Base-by-base conservation (phyloP, 2,329 filamentous ascomycete species). In the Hysterium pulicare region DNA sequence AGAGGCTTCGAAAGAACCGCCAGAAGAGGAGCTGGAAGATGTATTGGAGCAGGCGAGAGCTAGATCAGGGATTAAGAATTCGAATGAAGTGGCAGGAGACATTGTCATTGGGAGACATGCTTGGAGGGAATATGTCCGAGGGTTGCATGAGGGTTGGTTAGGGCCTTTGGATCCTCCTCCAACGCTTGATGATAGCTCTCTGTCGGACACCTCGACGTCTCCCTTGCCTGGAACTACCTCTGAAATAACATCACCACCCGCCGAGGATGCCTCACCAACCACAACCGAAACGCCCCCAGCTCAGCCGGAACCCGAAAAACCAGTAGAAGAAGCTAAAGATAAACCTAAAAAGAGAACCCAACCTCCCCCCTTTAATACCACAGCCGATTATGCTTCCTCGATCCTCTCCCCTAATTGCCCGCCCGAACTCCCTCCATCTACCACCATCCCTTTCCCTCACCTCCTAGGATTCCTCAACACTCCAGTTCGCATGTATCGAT, bases 71-170 rank as follows among this genome's bases (percentile, higher is more conserved):
- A 79, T 91, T 8, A 75, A 73, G 20, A 82, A 87, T 24, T 91
- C 85, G 59, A 75, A 83, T 3, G 90, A 87, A 8, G 74, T 85
- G 17, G 78, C 79, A 49, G 93, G 93, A 33, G 91, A 97, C 62
- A 76, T 98, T 39, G 82, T 97, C 15, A 81, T 98, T 55, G 93
- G 93, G 10, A 76, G 91, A 43, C 87, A 96, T 63, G 84, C 91
- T 8, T 98, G 93, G 93, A 98, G 96, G 71, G 93, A 98, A 69
- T 98, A 97, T 65, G 74, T 97, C 19, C 79, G 90, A 45, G 93
- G 93, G 34, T 62, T 97, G 52, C 93, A 98, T 64, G 93, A 98
- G 69, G 93, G 93, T 42, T 98, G 93, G 91, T 72, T 98, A 19
- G 91, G 93, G 0, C 90, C 93, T 6, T 71, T 95, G 33, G 80